Evolutionary conservation across 768 basidiomycete species (phyloP).

Genomic region (Lentinus brumalis): DNA sequence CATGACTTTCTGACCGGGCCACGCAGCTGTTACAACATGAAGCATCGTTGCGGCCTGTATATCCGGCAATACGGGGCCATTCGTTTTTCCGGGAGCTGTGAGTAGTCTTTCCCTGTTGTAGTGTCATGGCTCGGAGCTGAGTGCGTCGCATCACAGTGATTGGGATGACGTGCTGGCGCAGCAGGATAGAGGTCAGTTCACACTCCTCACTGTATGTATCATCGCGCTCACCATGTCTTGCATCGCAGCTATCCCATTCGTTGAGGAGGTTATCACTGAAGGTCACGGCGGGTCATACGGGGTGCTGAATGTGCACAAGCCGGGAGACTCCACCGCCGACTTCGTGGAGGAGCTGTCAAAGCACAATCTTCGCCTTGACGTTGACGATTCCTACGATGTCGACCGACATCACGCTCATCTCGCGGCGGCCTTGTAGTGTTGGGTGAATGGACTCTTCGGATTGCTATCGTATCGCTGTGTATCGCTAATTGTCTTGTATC

Average conservation of each 20-base stretch:
- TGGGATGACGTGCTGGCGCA: constrained; percentile 7
- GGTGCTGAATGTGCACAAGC: no score
- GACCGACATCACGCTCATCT: not conserved
- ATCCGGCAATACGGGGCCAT: not conserved
- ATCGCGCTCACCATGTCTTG: not conserved
- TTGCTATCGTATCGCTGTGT: no score
- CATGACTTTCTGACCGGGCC: not conserved
- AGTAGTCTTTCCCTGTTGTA: not conserved
- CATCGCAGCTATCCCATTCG: constrained; percentile 2
- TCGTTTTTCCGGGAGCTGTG: constrained; percentile 2
- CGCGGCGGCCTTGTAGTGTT: not conserved
- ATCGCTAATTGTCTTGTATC: not conserved
- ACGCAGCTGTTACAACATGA: not conserved
- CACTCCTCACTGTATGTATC: not conserved
- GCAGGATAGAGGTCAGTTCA: constrained; percentile 3
- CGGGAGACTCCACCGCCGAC: not conserved
- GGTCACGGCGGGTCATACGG: not conserved
- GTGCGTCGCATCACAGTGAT: not conserved
- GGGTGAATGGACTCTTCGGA: not conserved
- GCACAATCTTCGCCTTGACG: constrained; percentile 3
- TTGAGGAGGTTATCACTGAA: not conserved
- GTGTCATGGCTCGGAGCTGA: not conserved
- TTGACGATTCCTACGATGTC: constrained; percentile 12
- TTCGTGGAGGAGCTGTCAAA: constrained; percentile 2
- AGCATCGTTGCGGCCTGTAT: not conserved